Evolutionary conservation across 345 rosid genomes (phyloP).

Genomic region (Brassica rapa): DNA sequence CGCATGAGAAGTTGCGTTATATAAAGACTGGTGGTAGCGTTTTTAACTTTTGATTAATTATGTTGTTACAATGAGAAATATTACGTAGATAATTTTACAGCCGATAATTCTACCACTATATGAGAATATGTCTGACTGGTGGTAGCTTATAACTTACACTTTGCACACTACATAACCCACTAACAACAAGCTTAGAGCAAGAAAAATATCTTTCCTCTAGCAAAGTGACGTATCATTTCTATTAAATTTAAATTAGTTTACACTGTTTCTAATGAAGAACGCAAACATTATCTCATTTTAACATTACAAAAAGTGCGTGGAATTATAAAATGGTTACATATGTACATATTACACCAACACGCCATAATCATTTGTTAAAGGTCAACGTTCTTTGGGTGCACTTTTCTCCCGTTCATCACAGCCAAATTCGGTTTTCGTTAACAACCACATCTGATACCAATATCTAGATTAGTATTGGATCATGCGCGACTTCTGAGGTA

Average conservation of each 20-base stretch:
- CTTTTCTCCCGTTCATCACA: slow-evolving; percentile 2
- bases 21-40: background rate
- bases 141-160: slow-evolving; percentile 11
- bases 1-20: slow-evolving; percentile 2
- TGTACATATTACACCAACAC: background rate
- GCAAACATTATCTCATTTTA: background rate
- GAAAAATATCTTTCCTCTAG: background rate
- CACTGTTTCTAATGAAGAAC: background rate
- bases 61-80: too few relatives aligned
- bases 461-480: background rate
- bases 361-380: background rate
- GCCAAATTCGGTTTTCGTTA: background rate
- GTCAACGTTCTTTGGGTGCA: slow-evolving; percentile 19
- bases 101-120: too few relatives aligned
- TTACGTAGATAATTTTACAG: too few relatives aligned
- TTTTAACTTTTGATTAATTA: too few relatives aligned
- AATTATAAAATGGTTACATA: background rate
- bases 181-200: background rate
- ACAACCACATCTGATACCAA: background rate
- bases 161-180: slow-evolving; percentile 6
- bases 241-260: too few relatives aligned
- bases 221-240: background rate
- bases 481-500: background rate
- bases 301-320: background rate
- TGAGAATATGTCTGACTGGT: background rate